These are phyloP conservation scores for Escovopsis sp. DNA, from an alignment of 2,329 filamentous ascomycete genomes.

Conservation along the genomic window DNA sequence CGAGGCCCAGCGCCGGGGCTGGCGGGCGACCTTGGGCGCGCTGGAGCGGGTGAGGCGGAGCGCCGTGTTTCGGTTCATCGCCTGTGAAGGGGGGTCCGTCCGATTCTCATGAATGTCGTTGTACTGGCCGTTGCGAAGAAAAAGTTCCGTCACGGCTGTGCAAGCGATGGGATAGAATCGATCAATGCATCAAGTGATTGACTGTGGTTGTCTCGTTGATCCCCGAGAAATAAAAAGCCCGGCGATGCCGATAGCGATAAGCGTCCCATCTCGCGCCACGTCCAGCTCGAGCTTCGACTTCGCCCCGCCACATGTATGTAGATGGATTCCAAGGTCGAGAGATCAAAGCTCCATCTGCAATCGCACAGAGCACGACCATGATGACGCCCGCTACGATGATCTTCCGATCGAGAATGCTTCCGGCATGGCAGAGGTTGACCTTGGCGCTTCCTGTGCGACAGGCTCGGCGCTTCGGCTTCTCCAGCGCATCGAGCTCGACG, in stretches of 20 bases:
- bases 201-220: too few species aligned
- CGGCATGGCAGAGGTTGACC: slow-evolving; percentile 21
- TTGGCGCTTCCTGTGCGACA: slow-evolving; percentile 4
- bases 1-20: slow-evolving; percentile 17
- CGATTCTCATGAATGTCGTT: slow-evolving; percentile 6
- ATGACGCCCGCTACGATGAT: slow-evolving; percentile 11
- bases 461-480: slow-evolving; percentile 28
- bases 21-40: slow-evolving; percentile 1
- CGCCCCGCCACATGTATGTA: neutral
- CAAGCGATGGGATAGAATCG: too few species aligned
- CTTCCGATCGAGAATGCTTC: slow-evolving; percentile 15
- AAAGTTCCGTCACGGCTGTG: too few species aligned
- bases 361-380: too few species aligned
- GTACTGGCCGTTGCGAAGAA: neutral
- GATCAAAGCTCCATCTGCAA: too few species aligned
- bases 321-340: neutral
- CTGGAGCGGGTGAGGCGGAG: slow-evolving; percentile 8
- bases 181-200: too few species aligned
- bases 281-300: neutral
- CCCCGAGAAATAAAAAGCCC: too few species aligned
- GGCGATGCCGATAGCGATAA: neutral
- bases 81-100: slow-evolving; percentile 3
- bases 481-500: slow-evolving; percentile 15
- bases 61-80: slow-evolving; percentile 16
- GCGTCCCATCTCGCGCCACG: too few species aligned